Evolutionary conservation across 345 rosid genomes (phyloP).

Genomic region (Theobroma cacao): DNA sequence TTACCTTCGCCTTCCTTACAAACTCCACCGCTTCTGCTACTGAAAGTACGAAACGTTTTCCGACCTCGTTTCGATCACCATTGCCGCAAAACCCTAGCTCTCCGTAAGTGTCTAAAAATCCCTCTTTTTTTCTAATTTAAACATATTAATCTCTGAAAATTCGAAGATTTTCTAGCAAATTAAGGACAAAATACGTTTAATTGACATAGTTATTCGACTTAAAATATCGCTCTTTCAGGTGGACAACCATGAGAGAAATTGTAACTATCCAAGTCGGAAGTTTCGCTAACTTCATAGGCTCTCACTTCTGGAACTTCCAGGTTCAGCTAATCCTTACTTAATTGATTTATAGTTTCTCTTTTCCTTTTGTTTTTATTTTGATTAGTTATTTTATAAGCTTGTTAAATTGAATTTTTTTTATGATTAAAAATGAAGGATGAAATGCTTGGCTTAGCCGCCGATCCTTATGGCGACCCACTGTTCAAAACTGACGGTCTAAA

Average conservation of each 20-base stretch:
- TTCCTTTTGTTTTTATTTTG: neutral
- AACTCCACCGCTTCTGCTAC: neutral
- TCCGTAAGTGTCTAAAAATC: neutral
- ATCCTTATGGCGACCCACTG: constrained; percentile 59
- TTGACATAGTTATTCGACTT: neutral
- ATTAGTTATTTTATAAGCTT: neutral
- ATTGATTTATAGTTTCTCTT: neutral
- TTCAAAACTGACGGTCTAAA: constrained; percentile 55
- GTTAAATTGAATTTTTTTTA: neutral
- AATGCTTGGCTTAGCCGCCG: constrained; percentile 76
- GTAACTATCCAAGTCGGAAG: constrained; percentile 84
- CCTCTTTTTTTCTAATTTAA: neutral
- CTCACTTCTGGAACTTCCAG: constrained; percentile 99
- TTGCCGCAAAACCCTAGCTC: neutral
- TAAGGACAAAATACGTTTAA: neutral
- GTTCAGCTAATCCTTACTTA: constrained; percentile 27
- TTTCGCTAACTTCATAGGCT: constrained; percentile 87
- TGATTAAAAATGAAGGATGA: constrained; percentile 58
- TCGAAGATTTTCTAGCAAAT: neutral
- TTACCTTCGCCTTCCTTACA: neutral
- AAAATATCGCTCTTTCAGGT: neutral
- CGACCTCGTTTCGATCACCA: neutral
- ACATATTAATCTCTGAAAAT: neutral
- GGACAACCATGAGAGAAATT: constrained; percentile 66
- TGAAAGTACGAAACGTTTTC: neutral